These are phyloP conservation scores for Cladosporium austrohemisphaericum DNA, from an alignment of 2,329 filamentous ascomycete genomes.

Conservation along the genomic window DNA sequence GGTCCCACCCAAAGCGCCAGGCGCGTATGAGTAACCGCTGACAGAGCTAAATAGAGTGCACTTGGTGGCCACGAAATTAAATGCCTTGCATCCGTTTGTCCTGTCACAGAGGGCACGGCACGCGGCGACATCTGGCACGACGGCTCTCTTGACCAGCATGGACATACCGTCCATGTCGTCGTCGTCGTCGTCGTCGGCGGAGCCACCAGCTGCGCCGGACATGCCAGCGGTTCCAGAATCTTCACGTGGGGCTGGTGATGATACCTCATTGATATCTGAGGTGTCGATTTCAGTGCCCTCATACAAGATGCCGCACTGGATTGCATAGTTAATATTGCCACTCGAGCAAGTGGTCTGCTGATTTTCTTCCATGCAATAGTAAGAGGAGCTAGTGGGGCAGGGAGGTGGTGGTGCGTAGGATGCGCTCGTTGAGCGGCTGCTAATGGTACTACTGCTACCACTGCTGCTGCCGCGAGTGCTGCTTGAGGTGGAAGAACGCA, in stretches of 20 bases:
- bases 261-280: slow-evolving; percentile 7
- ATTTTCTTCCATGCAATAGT: slow-evolving; percentile 7
- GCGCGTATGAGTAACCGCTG: slow-evolving; percentile 22
- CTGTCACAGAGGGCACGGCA: slow-evolving; percentile 25
- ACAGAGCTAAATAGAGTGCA: slow-evolving; percentile 31
- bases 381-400: slow-evolving; percentile 13
- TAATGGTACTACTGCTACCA: not conserved
- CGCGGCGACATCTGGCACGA: slow-evolving; percentile 20
- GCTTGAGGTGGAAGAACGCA: not conserved
- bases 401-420: slow-evolving; percentile 14
- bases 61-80: slow-evolving; percentile 28
- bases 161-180: slow-evolving; percentile 6
- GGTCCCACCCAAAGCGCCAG: slow-evolving; percentile 23
- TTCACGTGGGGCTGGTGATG: not conserved
- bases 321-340: slow-evolving; percentile 14
- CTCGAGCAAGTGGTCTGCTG: slow-evolving; percentile 17
- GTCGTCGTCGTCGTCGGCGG: not conserved
- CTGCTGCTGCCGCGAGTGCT: not conserved
- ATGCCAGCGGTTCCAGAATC: not conserved
- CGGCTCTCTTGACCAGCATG: slow-evolving; percentile 17
- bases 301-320: slow-evolving; percentile 23
- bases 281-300: slow-evolving; percentile 23
- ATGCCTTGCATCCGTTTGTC: slow-evolving; percentile 26
- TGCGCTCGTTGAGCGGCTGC: slow-evolving; percentile 13
- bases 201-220: not conserved